Conservation (phyloP, 805 yeast genomes). For the Barnettozyma sucrosica region DNA sequence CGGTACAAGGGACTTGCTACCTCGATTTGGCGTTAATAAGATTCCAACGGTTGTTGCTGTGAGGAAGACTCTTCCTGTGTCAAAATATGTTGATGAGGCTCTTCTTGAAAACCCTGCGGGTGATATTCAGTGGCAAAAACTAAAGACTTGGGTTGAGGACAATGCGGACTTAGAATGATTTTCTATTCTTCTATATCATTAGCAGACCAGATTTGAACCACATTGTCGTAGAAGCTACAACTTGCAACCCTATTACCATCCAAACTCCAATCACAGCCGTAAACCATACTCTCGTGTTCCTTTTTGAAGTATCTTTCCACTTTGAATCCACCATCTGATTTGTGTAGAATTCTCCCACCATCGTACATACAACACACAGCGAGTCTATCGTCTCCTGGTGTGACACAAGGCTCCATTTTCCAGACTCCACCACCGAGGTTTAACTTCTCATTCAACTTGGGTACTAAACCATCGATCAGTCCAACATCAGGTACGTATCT, state of each 20-base stretch:
- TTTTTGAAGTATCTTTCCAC: conserved; percentile 46
- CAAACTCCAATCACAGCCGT: conserved; percentile 85
- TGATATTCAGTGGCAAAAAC: conserved; percentile 38
- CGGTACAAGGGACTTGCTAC: conserved; percentile 52
- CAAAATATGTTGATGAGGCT: conserved; percentile 28
- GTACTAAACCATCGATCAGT: conserved; percentile 45
- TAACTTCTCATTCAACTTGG: conserved; percentile 37
- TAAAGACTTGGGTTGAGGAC: conserved; percentile 39
- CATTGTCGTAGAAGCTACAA: conserved; percentile 87
- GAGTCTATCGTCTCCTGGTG: conserved; percentile 38
- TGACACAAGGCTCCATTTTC: conserved; percentile 69
- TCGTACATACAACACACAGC: conserved; percentile 92
- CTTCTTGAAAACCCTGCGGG: conserved; percentile 24
- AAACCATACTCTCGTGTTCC: conserved; percentile 88
- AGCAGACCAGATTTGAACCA: conserved; percentile 66
- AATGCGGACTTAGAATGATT: conserved; percentile 30
- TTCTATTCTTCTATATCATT: neutral
- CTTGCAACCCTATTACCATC: conserved; percentile 53
- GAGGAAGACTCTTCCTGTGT: conserved; percentile 55
- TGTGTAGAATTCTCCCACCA: conserved; percentile 69
- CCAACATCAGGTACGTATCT: conserved; percentile 42
- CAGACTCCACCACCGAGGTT: conserved; percentile 93
- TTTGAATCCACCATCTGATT: conserved; percentile 23
- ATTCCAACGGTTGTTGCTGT: conserved; percentile 68
- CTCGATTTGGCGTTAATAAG: conserved; percentile 47